Conservation (phyloP, 129 eudicot genomes). For the Pulicaria dysenterica region DNA sequence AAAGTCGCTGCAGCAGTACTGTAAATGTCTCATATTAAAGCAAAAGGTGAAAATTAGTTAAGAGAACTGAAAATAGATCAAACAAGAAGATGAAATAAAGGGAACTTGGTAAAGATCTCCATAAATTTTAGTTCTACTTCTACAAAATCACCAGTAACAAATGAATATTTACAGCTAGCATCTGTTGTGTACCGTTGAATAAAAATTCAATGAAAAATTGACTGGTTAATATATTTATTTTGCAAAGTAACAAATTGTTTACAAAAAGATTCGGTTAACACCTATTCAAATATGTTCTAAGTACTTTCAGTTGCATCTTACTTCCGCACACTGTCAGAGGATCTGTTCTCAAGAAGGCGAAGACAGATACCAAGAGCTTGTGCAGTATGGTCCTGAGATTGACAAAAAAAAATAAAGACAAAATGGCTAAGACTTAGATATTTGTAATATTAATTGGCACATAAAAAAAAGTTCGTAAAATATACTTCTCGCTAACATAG, state of each 20-base stretch:
- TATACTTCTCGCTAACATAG: background rate
- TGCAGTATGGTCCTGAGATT: slow-evolving; percentile 76
- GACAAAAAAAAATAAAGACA: slow-evolving; percentile 13
- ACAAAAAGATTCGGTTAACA: slow-evolving; percentile 1
- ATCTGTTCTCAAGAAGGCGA: slow-evolving; percentile 90
- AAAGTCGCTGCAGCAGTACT: slow-evolving; percentile 99
- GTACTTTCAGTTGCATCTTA: slow-evolving; percentile 47
- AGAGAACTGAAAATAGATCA: slow-evolving; percentile 24
- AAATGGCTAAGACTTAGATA: background rate
- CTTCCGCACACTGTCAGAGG: slow-evolving; percentile 96
- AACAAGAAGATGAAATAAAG: slow-evolving; percentile 15
- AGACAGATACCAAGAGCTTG: slow-evolving; percentile 98
- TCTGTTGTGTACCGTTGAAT: slow-evolving; percentile 1
- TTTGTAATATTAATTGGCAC: slow-evolving; percentile 8
- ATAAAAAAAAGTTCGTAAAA: background rate
- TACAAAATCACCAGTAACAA: background rate
- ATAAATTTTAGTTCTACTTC: background rate
- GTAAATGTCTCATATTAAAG: slow-evolving; percentile 22
- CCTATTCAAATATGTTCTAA: slow-evolving; percentile 2
- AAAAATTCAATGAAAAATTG: slow-evolving; percentile 16
- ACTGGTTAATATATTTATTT: background rate
- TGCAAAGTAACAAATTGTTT: background rate
- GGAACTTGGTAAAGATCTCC: background rate
- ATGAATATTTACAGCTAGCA: background rate
- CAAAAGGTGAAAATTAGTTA: slow-evolving; percentile 22